Evolutionary conservation across 768 basidiomycete genomes (phyloP).

Genomic region (Pulveroboletus sp.): DNA sequence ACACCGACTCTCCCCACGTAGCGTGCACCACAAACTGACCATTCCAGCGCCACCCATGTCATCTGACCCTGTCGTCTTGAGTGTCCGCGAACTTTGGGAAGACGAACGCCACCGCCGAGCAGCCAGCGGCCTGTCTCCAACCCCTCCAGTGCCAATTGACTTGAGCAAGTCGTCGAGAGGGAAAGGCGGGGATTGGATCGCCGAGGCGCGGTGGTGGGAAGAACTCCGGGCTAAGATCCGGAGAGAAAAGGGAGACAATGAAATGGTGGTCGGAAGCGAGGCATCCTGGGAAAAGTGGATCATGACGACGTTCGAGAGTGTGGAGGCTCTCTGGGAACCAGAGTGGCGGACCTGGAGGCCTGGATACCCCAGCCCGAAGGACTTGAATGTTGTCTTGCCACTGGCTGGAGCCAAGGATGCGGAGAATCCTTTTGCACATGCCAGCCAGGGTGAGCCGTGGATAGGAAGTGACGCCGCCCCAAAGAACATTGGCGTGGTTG

Average conservation of each 20-base stretch:
- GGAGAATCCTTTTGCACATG: conserved; percentile 24
- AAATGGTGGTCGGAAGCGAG: conserved; percentile 19
- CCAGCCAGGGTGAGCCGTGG: conserved; percentile 16
- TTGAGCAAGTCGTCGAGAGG: conserved; percentile 59
- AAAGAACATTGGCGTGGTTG: conserved; percentile 23
- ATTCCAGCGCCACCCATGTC: conserved; percentile 53
- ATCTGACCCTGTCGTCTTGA: conserved; percentile 72
- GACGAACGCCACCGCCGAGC: conserved; percentile 80
- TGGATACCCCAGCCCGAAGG: conserved; percentile 1
- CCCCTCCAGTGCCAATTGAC: conserved; percentile 69
- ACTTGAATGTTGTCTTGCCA: conserved; percentile 11
- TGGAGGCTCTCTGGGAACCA: conserved; percentile 80
- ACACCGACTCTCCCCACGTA: conserved; percentile 54
- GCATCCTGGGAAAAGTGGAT: conserved; percentile 66
- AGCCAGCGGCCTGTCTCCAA: conserved; percentile 62
- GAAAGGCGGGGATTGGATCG: conserved; percentile 59
- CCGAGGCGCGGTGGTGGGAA: conserved; percentile 72
- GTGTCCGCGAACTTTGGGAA: conserved; percentile 94
- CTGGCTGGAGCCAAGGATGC: conserved; percentile 12
- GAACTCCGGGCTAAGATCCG: conserved; percentile 62
- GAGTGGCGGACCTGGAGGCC: conserved; percentile 57
- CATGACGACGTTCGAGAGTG: conserved; percentile 87
- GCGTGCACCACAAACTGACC: conserved; percentile 56
- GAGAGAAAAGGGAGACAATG: conserved; percentile 33
- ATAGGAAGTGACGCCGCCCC: neutral